phyloP scores from a whole-genome alignment of 139 green algal species.

The Chlamydomonas incerta region DNA sequence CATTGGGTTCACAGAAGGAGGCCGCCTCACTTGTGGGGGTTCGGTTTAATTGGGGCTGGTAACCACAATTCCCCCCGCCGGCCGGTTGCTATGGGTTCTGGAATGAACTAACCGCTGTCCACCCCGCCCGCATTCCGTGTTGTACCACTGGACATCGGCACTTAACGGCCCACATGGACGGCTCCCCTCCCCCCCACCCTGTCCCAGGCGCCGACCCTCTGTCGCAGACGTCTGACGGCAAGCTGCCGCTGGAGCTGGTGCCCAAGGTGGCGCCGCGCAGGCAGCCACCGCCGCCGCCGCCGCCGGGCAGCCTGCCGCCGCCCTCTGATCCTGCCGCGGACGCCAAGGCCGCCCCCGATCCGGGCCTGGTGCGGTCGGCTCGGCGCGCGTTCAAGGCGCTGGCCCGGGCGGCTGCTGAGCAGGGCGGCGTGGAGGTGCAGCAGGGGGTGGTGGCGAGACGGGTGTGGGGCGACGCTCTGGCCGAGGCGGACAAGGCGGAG shows the following conservation, averaged over 20 bases:
- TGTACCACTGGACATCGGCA: no score
- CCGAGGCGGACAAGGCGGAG: neutral
- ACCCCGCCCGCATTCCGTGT: no score
- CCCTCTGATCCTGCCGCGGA: neutral
- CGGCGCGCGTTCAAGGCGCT: neutral
- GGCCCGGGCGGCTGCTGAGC: constrained; percentile 15
- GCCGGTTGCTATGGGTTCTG: no score
- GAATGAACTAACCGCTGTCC: no score
- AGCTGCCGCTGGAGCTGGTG: constrained; percentile 34
- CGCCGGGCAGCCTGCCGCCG: neutral
- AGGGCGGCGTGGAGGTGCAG: neutral
- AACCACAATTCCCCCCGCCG: no score
- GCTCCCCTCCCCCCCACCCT: neutral
- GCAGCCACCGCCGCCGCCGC: neutral
- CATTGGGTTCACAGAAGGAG: no score
- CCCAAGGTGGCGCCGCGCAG: neutral
- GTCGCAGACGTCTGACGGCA: constrained; percentile 6
- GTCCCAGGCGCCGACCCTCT: constrained; percentile 31
- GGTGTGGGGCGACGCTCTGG: neutral
- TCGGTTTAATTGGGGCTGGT: no score
- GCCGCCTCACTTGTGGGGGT: no score
- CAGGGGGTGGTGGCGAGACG: neutral
- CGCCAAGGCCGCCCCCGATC: neutral
- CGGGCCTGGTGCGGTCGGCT: neutral
- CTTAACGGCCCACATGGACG: no score